Evolutionary conservation across 2,329 filamentous ascomycete genomes (phyloP), one percentile per base, ranked within the genome.

Genomic region (Sporothrix phasma): DNA sequence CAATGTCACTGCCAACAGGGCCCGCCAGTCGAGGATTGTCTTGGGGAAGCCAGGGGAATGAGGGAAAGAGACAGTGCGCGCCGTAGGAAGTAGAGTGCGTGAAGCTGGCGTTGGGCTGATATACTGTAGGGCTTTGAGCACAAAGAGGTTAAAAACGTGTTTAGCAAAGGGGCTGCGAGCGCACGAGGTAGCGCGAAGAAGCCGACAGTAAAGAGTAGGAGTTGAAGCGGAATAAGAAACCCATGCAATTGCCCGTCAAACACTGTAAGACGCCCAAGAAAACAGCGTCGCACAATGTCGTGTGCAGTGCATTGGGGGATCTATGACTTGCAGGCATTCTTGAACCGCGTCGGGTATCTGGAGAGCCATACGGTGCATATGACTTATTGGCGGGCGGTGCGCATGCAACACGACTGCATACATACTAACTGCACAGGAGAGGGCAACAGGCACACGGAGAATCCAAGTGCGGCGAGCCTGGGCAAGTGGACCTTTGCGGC

Each of bases 231-330:
- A 34, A 51, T 19, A 5, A n/a, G 17, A 31, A 31, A 5, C 34
- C 34, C 34, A 19, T 10, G 15, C 31, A 34, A 53, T 34, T n/a
- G 3, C 31, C 29, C 11, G 17, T 49, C 31, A 31, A 24, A 56
- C 24, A 39, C 31, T 11, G 51, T 19, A 24, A 31, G 17, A 31
- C 31, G 54, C 19, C 11, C 17, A 41, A 29, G 22, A 41, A 58
- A 24, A 43, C 54, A 29, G 22, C 37, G 54, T 37, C 58, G 43
- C 59, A 22, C 59, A 62, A 62, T 62, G 45, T 34, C 46, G 59
- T 51, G 45, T 17, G 59, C 10, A 13, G 56, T 45, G 41, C 29
- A 43, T 31, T 46, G 31, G 17, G 24, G 17, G n/a, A 15, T n/a
- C 11, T 3, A 17, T 60, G 41, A n/a, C 17, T 56, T 39, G 19